These are phyloP conservation scores for maize (Zea mays) DNA, from an alignment of 176 grass and related monocot species.

Conservation along the genomic window DNA sequence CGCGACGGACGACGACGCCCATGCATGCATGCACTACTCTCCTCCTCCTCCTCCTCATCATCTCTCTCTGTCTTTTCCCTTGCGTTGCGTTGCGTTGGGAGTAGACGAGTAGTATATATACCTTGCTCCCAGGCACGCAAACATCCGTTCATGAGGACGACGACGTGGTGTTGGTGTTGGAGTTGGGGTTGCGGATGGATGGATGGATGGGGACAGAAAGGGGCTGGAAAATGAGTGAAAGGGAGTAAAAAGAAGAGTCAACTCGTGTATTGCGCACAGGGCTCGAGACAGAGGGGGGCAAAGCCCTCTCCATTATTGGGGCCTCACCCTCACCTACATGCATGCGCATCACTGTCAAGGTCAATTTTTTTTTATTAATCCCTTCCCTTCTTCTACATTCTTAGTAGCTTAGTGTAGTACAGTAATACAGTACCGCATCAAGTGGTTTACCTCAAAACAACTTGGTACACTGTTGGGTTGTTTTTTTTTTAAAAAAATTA, in stretches of 20 bases:
- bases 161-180: background rate
- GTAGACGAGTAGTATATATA: background rate
- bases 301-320: constrained; percentile 76
- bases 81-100: background rate
- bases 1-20: no score
- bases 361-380: constrained; percentile 20
- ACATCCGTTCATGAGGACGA: no score
- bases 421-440: no score
- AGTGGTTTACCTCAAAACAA: no score
- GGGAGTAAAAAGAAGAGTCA: constrained; percentile 84
- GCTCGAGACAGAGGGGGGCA: constrained; percentile 52
- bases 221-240: constrained; percentile 79
- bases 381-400: no score
- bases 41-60: background rate
- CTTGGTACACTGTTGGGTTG: no score
- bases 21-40: background rate
- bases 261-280: constrained; percentile 89
- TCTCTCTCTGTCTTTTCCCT: background rate
- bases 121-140: background rate
- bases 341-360: constrained; percentile 44
- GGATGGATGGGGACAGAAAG: constrained; percentile 85
- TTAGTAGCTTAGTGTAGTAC: no score
- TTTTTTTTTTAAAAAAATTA: no score
- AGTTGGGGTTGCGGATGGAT: background rate
- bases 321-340: constrained; percentile 37